Conservation (phyloP, 768 basidiomycete species). For the Suillus subalutaceus region DNA sequence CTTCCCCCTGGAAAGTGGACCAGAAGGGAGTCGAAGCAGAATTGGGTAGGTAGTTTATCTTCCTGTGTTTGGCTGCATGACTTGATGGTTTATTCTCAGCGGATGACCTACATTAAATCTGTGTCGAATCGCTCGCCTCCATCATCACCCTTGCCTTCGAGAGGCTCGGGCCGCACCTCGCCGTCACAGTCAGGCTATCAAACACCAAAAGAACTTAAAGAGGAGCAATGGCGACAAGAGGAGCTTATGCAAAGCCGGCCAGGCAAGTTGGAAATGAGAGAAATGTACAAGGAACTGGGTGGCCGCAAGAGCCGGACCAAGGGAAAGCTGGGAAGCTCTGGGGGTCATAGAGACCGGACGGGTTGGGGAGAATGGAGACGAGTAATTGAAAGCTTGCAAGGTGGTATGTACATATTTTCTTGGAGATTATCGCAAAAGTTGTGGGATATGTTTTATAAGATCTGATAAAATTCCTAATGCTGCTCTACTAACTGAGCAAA, state of each 20-base stretch:
- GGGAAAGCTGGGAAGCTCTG: conserved; percentile 67
- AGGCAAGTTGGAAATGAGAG: conserved; percentile 84
- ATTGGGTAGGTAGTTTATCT: conserved; percentile 61
- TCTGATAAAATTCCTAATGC: conserved; percentile 4
- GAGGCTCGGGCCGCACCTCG: conserved; percentile 52
- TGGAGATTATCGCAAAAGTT: not conserved
- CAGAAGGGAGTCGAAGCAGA: conserved; percentile 90
- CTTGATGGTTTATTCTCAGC: conserved; percentile 40
- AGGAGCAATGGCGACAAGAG: conserved; percentile 70
- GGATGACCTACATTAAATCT: conserved; percentile 48
- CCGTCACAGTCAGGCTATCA: conserved; percentile 63
- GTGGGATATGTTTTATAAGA: not conserved
- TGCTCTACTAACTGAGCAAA: conserved; percentile 39
- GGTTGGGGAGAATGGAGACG: conserved; percentile 63
- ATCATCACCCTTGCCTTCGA: conserved; percentile 38
- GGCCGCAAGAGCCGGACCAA: conserved; percentile 82
- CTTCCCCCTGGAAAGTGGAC: conserved; percentile 88
- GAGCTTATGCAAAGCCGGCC: conserved; percentile 53
- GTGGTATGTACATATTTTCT: not conserved
- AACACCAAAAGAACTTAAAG: conserved; percentile 77
- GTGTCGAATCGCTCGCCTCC: conserved; percentile 43
- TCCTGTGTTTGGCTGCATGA: conserved; percentile 9
- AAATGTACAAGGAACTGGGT: conserved; percentile 88
- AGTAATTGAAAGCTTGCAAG: conserved; percentile 2
- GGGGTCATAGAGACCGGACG: conserved; percentile 72